Conservation (phyloP, 257 asterid genomes). For the Solanum piurae region DNA sequence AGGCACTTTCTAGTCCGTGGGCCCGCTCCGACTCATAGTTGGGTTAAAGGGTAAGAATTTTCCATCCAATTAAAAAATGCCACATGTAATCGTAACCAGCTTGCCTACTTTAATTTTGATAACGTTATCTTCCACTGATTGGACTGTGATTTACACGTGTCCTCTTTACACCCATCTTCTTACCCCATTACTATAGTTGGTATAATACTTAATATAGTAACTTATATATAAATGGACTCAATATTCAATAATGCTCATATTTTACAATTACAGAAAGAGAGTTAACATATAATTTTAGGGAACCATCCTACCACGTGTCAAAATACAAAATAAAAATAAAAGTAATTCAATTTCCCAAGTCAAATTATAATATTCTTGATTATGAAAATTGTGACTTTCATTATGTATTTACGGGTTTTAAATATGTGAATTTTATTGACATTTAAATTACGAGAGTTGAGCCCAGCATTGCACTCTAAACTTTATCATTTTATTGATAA, state of each 20-base stretch:
- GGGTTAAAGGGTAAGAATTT: neutral
- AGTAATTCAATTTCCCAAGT: neutral
- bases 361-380: neutral
- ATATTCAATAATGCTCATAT: neutral
- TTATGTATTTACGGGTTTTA: neutral
- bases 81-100: slow-evolving; percentile 24
- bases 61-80: neutral
- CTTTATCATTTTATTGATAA: neutral
- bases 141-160: slow-evolving; percentile 33
- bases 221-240: neutral
- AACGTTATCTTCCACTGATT: slow-evolving; percentile 45
- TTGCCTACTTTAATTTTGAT: slow-evolving; percentile 16
- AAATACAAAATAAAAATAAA: neutral
- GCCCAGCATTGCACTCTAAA: neutral
- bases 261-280: neutral
- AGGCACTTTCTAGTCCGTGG: neutral
- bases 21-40: neutral
- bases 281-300: neutral
- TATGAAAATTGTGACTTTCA: neutral
- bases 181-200: neutral
- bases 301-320: neutral
- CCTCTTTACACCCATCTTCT: neutral
- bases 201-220: neutral
- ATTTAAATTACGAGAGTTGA: neutral
- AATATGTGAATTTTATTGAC: neutral